Conservation (phyloP, 495 filamentous ascomycete species). For the Aspergillus mulundensis region DNA sequence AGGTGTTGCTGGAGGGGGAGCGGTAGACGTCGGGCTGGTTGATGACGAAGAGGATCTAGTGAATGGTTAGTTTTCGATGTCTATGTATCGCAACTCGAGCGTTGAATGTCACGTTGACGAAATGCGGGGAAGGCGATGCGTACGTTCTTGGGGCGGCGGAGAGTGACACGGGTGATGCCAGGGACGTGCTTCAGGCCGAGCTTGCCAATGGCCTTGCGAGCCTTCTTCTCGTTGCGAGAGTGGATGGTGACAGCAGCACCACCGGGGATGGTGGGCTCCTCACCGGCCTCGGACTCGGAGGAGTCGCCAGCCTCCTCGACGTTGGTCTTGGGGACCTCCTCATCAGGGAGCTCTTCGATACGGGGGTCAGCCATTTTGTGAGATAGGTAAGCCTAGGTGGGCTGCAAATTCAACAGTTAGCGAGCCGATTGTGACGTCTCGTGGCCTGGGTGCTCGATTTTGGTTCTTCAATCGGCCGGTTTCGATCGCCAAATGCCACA, state of each 20-base stretch:
- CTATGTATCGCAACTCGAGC: background rate
- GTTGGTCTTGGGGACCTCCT: slow-evolving; percentile 64
- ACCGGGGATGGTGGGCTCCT: slow-evolving; percentile 70
- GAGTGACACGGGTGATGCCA: slow-evolving; percentile 96
- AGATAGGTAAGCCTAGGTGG: slow-evolving; percentile 29
- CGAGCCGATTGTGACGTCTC: slow-evolving; percentile 13
- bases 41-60: slow-evolving; percentile 96
- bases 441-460: slow-evolving; percentile 8
- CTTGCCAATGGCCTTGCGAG: slow-evolving; percentile 96
- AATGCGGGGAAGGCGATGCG: slow-evolving; percentile 20
- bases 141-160: slow-evolving; percentile 97
- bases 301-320: slow-evolving; percentile 77
- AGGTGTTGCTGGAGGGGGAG: slow-evolving; percentile 96
- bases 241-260: slow-evolving; percentile 87
- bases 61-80: slow-evolving; percentile 13
- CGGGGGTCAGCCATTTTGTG: slow-evolving; percentile 91
- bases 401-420: slow-evolving; percentile 20
- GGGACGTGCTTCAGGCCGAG: slow-evolving; percentile 92
- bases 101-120: background rate
- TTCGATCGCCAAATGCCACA: slow-evolving; percentile 27
- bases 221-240: slow-evolving; percentile 99
- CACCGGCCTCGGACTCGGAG: slow-evolving; percentile 73
- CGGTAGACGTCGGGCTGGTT: slow-evolving; percentile 99
- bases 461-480: slow-evolving; percentile 15
- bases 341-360: slow-evolving; percentile 94